Evolutionary conservation across 2,329 filamentous ascomycete genomes (phyloP).

Genomic region (Colletotrichum eremochloae): DNA sequence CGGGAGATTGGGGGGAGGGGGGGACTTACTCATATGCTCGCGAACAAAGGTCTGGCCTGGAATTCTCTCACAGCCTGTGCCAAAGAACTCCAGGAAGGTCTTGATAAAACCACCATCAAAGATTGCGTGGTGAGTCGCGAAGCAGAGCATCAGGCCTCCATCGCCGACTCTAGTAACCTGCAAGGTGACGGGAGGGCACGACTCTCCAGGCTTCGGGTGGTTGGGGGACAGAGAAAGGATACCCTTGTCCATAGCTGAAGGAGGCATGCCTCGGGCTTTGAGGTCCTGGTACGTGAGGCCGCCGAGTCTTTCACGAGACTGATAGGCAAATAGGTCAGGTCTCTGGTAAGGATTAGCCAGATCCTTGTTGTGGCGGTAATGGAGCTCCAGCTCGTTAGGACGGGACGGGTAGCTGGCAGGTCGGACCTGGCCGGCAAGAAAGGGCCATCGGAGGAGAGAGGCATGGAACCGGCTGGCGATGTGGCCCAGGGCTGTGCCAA

Average conservation of each 20-base stretch:
- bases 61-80: background rate
- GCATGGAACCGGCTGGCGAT: background rate
- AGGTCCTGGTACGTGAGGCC: background rate
- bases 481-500: background rate
- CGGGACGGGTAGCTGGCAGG: background rate
- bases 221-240: constrained; percentile 25
- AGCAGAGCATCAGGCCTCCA: constrained; percentile 43
- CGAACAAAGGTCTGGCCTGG: background rate
- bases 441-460: constrained; percentile 24
- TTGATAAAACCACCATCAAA: constrained; percentile 42
- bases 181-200: constrained; percentile 25
- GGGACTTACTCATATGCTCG: constrained; percentile 3
- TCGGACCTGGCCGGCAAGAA: constrained; percentile 24
- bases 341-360: background rate
- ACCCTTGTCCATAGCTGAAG: constrained; percentile 27
- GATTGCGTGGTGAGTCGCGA: constrained; percentile 57
- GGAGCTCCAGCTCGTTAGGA: constrained; percentile 23
- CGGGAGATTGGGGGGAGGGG: too few species aligned
- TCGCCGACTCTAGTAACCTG: constrained; percentile 2
- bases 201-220: constrained; percentile 29
- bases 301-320: background rate
- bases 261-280: background rate
- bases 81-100: constrained; percentile 31
- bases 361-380: background rate
- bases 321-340: background rate